Percentiles rank a stretch among this genome's conserved stretches.
These are phyloP conservation scores for Cercospora berteroae DNA, from an alignment of 2,329 filamentous ascomycete species.

Conservation along the genomic window DNA sequence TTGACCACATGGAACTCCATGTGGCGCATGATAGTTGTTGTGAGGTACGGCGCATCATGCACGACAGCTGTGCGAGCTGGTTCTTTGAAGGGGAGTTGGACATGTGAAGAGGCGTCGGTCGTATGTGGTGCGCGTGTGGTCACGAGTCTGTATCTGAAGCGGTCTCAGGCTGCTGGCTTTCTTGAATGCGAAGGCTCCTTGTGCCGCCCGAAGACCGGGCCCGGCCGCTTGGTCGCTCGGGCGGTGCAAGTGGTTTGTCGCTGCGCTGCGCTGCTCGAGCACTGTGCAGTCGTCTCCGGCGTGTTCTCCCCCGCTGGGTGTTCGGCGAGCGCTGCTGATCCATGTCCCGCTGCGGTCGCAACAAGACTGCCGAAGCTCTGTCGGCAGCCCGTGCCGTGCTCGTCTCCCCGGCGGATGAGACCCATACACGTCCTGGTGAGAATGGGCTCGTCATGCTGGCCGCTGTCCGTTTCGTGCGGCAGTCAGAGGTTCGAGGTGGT, in stretches of 20 bases:
- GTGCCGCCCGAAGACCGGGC: background rate
- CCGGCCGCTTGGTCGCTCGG: background rate
- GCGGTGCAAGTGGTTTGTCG: background rate
- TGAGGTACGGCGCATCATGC: background rate
- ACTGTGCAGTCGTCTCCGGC: background rate
- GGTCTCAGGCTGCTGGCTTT: background rate
- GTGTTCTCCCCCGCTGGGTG: background rate
- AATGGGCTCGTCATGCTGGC: background rate
- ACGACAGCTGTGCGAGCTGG: background rate
- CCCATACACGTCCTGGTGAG: background rate
- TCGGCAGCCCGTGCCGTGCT: background rate
- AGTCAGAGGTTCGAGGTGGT: background rate
- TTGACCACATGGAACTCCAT: background rate
- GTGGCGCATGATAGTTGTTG: background rate
- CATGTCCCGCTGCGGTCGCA: background rate
- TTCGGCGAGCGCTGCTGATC: background rate
- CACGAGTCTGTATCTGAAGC: background rate
- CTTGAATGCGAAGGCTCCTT: background rate
- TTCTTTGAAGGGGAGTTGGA: background rate
- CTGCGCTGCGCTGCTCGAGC: background rate
- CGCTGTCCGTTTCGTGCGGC: background rate
- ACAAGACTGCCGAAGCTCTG: background rate
- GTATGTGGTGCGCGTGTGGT: background rate
- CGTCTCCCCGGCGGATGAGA: background rate
- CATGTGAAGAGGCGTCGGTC: background rate